Evolutionary conservation across 2,329 filamentous ascomycete genomes (phyloP), one percentile per base, ranked within the genome.

Genomic region (Fusarium sp.): DNA sequence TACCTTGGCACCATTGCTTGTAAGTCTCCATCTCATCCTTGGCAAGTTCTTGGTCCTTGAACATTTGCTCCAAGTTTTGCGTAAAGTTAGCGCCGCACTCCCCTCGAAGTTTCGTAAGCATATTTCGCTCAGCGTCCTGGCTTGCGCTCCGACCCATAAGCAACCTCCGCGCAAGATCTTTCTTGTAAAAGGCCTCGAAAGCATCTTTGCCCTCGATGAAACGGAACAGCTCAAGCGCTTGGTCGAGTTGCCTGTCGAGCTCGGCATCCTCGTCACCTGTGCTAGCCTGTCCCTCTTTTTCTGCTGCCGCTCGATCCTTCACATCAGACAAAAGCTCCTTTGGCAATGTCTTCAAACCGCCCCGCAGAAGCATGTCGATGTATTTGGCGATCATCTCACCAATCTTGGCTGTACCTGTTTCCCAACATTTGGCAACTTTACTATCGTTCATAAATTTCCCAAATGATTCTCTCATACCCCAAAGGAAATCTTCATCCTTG

Each of bases 371-470:
- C 81, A 92, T 86, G 79, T 99, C 96, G 65, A 99, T 92, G 74
- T 98, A 94, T 79, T 97, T 98, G 30, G 96, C 96, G 71, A 97
- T 96, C 94, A 98, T 97, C 82, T 99, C 96, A 49, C 95, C 96
- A 15, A 97, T 93, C 83, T 97, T 98, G 19, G 94, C 93, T 56
- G 94, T 96, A 56, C 94, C 91, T 0, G 92, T 93, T 51, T 89
- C 88, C 87, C 92, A 95, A 6, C 88, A 90, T 6, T 89, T 83
- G 9, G 87, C 85, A 2, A 87, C 89, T 75, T 90, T 92, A 75
- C 91, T 91, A 77, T 96, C 92, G 78, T 99, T 99, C 84, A 99
- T 97, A 73, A 98, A 97, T 1, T 84, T 86, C 53, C 92, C 90
- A 75, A 99, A 98, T 0, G 93, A 87, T 73, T 97, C 93, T 56